Evolutionary conservation across 1,139 yeast genomes (phyloP).

Genomic region (Kurtzmaniella quercitrusa): DNA sequence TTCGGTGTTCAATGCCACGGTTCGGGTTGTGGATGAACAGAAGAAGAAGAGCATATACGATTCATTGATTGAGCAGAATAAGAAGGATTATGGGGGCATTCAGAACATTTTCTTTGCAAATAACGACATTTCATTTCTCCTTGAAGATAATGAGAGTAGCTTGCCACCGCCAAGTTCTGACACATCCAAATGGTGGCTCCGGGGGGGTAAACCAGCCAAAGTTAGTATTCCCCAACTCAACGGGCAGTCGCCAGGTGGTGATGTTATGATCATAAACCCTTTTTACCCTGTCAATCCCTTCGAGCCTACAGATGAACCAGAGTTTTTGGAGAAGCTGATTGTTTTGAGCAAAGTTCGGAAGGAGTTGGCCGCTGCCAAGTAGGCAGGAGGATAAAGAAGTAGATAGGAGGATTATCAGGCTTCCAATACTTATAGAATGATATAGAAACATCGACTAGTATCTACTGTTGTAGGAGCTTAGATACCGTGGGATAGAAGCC

Average conservation of each 20-base stretch:
- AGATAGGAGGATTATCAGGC: too few relatives aligned
- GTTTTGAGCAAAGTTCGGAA: not conserved
- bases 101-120: conserved; percentile 36
- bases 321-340: conserved; percentile 24
- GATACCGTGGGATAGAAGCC: too few relatives aligned
- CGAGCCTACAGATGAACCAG: conserved; percentile 29
- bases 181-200: conserved; percentile 85
- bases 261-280: conserved; percentile 57
- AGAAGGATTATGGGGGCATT: conserved; percentile 37
- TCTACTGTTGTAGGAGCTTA: too few relatives aligned
- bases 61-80: conserved; percentile 56
- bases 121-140: conserved; percentile 25
- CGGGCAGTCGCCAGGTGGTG: conserved; percentile 26
- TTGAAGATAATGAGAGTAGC: conserved; percentile 23
- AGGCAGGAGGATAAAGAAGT: not conserved
- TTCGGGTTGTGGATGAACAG: conserved; percentile 65
- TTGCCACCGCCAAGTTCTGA: conserved; percentile 92
- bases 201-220: conserved; percentile 71
- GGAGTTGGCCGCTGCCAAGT: not conserved
- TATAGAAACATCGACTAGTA: too few relatives aligned
- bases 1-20: conserved; percentile 66
- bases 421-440: too few relatives aligned
- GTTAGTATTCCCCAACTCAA: conserved; percentile 46
- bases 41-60: conserved; percentile 54
- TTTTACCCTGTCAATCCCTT: conserved; percentile 69